Evolutionary conservation across 2,329 filamentous ascomycete genomes (phyloP).

Genomic region (Helotiales sp.): DNA sequence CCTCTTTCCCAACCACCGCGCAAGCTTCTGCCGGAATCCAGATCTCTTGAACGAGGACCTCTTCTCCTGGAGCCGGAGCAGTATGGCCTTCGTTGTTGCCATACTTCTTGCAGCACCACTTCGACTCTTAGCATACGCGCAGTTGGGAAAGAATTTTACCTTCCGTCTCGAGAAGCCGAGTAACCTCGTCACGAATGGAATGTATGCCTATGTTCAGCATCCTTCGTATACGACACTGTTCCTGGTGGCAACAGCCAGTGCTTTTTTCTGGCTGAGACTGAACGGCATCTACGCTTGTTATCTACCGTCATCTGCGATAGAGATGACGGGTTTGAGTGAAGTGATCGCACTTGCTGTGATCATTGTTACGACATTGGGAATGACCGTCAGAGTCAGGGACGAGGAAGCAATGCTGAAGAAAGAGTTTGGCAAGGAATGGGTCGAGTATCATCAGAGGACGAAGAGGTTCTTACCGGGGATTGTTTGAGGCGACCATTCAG

Average conservation of each 20-base stretch:
- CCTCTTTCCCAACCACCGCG: slow-evolving; percentile 12
- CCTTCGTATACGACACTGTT: slow-evolving; percentile 68
- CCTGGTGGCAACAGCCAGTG: slow-evolving; percentile 36
- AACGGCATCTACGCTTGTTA: slow-evolving; percentile 44
- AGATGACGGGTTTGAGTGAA: not conserved
- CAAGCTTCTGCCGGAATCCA: slow-evolving; percentile 14
- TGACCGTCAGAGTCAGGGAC: slow-evolving; percentile 41
- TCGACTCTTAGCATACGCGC: slow-evolving; percentile 42
- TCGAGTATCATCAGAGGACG: slow-evolving; percentile 47
- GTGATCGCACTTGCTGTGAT: not conserved
- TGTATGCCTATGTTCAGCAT: slow-evolving; percentile 76
- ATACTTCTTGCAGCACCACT: slow-evolving; percentile 30
- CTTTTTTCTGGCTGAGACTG: slow-evolving; percentile 37
- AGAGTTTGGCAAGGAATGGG: slow-evolving; percentile 50
- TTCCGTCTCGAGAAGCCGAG: slow-evolving; percentile 55
- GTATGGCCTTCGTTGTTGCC: slow-evolving; percentile 18
- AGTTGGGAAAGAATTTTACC: slow-evolving; percentile 53
- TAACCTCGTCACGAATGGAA: slow-evolving; percentile 72
- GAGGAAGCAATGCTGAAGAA: slow-evolving; percentile 51
- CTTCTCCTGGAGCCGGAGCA: slow-evolving; percentile 30
- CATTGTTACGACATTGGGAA: not conserved
- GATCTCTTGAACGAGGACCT: slow-evolving; percentile 16
- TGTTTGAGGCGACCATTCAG: slow-evolving; percentile 30
- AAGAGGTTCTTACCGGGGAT: slow-evolving; percentile 49
- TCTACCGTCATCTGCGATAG: slow-evolving; percentile 30